phyloP scores from a whole-genome alignment of 768 basidiomycete genomes.

The Boletus sp. region DNA sequence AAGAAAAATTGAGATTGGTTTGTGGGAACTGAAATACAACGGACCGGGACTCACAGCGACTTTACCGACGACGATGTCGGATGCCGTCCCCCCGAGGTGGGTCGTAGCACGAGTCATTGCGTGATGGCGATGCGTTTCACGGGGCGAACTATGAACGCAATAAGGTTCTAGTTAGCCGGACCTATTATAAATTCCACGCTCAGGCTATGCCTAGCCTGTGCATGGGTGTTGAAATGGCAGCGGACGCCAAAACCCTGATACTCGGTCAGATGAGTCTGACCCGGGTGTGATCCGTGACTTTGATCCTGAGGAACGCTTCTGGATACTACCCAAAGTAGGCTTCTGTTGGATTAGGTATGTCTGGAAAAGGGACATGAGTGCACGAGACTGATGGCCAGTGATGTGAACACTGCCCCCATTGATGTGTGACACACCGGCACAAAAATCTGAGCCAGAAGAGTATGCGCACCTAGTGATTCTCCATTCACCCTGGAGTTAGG shows the following conservation, averaged over 20 bases:
- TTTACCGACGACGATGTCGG: slow-evolving; percentile 35
- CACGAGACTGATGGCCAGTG: background rate
- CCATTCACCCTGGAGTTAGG: background rate
- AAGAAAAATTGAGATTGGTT: background rate
- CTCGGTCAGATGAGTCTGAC: background rate
- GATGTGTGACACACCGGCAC: background rate
- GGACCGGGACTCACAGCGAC: slow-evolving; percentile 32
- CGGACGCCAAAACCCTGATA: background rate
- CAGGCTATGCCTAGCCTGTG: background rate
- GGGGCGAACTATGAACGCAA: background rate
- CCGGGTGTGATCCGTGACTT: background rate
- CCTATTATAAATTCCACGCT: background rate
- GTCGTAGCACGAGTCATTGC: slow-evolving; percentile 31
- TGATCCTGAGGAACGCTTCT: background rate
- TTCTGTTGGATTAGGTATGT: background rate
- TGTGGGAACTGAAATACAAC: background rate
- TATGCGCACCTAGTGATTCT: background rate
- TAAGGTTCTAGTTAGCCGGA: background rate
- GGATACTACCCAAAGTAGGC: background rate
- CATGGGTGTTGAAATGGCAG: background rate
- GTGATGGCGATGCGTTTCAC: background rate
- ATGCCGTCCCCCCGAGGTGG: slow-evolving; percentile 39
- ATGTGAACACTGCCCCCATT: background rate
- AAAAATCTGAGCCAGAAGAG: background rate
- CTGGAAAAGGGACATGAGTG: background rate